Evolutionary conservation across 371 early-diverging fungal genomes (phyloP).

Genomic region (Chytridiales sp.): DNA sequence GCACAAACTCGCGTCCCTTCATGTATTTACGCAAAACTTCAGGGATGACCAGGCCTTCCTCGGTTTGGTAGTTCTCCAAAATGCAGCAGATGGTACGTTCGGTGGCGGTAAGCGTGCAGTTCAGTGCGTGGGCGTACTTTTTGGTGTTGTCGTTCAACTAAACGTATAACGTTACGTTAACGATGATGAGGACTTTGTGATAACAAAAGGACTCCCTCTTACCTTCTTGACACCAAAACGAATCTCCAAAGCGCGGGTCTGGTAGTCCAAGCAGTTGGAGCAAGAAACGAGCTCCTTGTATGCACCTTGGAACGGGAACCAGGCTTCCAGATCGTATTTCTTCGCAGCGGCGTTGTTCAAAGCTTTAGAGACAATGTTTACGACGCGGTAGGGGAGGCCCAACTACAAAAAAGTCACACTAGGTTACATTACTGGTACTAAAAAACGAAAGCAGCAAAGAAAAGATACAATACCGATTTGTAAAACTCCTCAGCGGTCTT

Average conservation of each 20-base stretch:
- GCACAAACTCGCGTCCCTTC: conserved; percentile 90
- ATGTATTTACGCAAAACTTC: conserved; percentile 88
- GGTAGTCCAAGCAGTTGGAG: conserved; percentile 99
- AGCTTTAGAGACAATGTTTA: conserved; percentile 97
- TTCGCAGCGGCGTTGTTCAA: conserved; percentile 99
- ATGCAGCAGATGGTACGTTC: conserved; percentile 98
- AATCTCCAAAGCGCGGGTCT: conserved; percentile 86
- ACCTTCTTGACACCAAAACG: conserved; percentile 95
- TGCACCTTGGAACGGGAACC: conserved; percentile 98
- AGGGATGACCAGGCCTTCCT: conserved; percentile 85
- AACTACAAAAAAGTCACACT: conserved; percentile 45
- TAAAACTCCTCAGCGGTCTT: conserved; percentile 93
- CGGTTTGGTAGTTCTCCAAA: conserved; percentile 98
- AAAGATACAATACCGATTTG: conserved; percentile 63
- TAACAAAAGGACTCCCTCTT: neutral
- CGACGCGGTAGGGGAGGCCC: conserved; percentile 93
- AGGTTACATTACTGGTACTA: neutral
- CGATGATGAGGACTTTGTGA: conserved; percentile 13
- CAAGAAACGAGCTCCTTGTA: conserved; percentile 99
- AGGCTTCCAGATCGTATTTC: conserved; percentile 99
- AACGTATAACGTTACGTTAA: conserved; percentile 3
- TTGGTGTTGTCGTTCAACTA: conserved; percentile 91
- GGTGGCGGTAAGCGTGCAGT: conserved; percentile 98
- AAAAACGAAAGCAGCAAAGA: neutral
- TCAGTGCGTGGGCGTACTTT: conserved; percentile 98